phyloP scores from a whole-genome alignment of 73 alveolate species.

The Stentor coeruleus region DNA sequence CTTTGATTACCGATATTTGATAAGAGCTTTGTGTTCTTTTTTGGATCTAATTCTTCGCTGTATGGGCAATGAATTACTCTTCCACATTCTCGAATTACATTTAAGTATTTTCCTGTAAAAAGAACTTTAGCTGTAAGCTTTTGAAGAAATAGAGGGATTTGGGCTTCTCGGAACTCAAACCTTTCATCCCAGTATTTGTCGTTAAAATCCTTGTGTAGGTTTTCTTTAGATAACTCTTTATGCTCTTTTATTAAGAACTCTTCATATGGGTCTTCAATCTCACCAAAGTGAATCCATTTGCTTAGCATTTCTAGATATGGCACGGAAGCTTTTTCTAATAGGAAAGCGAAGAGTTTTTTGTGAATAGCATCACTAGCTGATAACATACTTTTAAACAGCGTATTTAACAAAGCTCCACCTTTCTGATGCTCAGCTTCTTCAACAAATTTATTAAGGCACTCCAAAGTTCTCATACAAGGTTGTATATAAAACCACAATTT shows the following conservation, averaged over 20 bases:
- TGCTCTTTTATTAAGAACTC: constrained; percentile 87
- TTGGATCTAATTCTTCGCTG: constrained; percentile 50
- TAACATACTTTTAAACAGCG: constrained; percentile 65
- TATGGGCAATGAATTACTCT: constrained; percentile 74
- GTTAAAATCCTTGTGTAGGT: constrained; percentile 71
- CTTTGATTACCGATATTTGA: not conserved
- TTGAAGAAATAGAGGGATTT: constrained; percentile 77
- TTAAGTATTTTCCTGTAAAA: constrained; percentile 80
- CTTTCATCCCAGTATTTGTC: constrained; percentile 83
- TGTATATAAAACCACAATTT: constrained; percentile 86
- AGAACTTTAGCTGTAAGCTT: constrained; percentile 75
- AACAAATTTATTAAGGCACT: constrained; percentile 67
- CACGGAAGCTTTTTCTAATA: constrained; percentile 80
- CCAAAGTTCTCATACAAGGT: constrained; percentile 78
- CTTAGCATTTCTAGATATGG: constrained; percentile 90
- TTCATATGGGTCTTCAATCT: constrained; percentile 86
- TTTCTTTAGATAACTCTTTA: constrained; percentile 63
- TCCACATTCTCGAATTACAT: constrained; percentile 89
- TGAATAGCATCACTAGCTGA: constrained; percentile 72
- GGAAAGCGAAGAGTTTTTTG: constrained; percentile 66
- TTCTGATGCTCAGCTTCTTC: constrained; percentile 66
- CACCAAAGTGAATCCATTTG: constrained; percentile 92
- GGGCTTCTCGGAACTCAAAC: constrained; percentile 73
- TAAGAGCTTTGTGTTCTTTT: not conserved
- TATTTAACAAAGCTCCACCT: constrained; percentile 86